Evolutionary conservation across 2,329 filamentous ascomycete species (phyloP).

Genomic region (Fusarium begoniae): DNA sequence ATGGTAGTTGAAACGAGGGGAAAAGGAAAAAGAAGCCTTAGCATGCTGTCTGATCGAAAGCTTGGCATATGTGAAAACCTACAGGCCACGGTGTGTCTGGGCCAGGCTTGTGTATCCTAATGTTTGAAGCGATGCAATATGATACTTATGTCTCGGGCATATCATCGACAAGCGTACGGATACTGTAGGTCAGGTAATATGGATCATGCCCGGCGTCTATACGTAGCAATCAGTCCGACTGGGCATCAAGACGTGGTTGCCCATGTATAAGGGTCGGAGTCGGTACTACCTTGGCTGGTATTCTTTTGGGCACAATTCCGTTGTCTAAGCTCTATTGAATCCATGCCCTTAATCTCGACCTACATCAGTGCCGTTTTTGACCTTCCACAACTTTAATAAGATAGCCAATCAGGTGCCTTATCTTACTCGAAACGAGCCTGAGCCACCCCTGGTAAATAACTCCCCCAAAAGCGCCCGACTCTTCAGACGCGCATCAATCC

Average conservation of each 20-base stretch:
- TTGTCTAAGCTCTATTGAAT: background rate
- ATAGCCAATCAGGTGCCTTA: conserved; percentile 26
- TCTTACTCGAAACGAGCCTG: conserved; percentile 29
- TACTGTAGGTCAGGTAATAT: background rate
- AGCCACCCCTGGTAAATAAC: conserved; percentile 16
- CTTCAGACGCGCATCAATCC: conserved; percentile 27
- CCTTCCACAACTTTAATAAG: conserved; percentile 8
- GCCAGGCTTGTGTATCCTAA: conserved; percentile 1
- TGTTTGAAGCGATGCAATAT: background rate
- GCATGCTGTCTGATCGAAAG: background rate
- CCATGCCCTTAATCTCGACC: conserved; percentile 22
- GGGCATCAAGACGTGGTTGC: background rate
- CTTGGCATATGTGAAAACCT: background rate
- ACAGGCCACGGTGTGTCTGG: conserved; percentile 2
- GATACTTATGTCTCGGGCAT: conserved; percentile 24
- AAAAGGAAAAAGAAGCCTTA: conserved; percentile 4
- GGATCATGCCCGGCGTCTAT: background rate
- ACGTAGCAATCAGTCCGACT: background rate
- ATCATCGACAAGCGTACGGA: background rate
- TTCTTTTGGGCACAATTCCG: conserved; percentile 5
- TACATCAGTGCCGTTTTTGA: conserved; percentile 19
- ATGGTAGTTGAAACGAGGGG: background rate
- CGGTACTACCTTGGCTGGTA: background rate
- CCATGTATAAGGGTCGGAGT: background rate
- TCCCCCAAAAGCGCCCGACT: background rate